These are phyloP conservation scores for Talaromyces verruculosus DNA, from an alignment of 2,329 filamentous ascomycete genomes.

Conservation along the genomic window DNA sequence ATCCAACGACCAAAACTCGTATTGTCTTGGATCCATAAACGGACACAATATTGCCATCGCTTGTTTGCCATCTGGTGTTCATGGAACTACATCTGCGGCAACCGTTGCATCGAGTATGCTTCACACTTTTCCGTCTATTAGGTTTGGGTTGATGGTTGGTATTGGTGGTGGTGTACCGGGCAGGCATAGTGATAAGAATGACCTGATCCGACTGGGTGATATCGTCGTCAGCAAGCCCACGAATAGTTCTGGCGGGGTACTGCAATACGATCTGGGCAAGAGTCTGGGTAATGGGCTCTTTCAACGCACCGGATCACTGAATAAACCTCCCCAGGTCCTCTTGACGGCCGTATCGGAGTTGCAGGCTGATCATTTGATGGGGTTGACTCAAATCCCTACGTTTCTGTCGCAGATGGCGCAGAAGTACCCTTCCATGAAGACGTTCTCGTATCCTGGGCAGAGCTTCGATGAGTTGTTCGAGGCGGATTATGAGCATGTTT, in stretches of 20 bases:
- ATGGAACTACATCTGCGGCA: constrained; percentile 32
- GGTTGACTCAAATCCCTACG: neutral
- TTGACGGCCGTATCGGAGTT: constrained; percentile 12
- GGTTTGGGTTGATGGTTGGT: constrained; percentile 45
- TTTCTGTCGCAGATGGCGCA: constrained; percentile 1
- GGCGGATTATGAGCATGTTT: constrained; percentile 9
- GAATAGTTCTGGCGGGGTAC: constrained; percentile 16
- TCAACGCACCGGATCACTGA: constrained; percentile 11
- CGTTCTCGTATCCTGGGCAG: constrained; percentile 4
- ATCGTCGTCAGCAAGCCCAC: constrained; percentile 27
- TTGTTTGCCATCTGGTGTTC: constrained; percentile 29
- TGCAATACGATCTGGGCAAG: constrained; percentile 21
- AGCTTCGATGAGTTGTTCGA: constrained; percentile 11
- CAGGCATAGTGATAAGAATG: constrained; percentile 11
- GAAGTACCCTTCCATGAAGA: constrained; percentile 3
- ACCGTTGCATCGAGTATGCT: constrained; percentile 33
- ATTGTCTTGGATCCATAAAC: constrained; percentile 27
- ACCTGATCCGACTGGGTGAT: constrained; percentile 28
- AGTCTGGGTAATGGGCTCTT: constrained; percentile 7
- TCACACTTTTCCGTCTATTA: constrained; percentile 29
- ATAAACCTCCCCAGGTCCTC: constrained; percentile 16
- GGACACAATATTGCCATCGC: constrained; percentile 31
- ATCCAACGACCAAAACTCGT: constrained; percentile 28
- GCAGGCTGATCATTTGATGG: constrained; percentile 15
- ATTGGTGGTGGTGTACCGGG: constrained; percentile 33